Conservation (phyloP, 202 grass and related monocot genomes). For the Panicum hallii region DNA sequence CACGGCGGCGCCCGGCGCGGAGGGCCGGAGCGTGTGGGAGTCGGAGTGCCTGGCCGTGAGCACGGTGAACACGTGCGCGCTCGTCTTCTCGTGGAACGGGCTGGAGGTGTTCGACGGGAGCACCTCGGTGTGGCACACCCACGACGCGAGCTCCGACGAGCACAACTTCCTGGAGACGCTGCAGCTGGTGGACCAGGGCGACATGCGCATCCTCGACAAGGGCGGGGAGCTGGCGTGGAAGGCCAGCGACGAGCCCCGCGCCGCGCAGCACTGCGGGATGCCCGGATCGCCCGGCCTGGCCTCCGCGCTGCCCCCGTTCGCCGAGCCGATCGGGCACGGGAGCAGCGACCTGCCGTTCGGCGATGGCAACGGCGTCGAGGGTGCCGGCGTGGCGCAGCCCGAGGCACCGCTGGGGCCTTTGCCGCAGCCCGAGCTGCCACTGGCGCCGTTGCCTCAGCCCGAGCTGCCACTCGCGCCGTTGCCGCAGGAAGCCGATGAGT, state of each 20-base stretch:
- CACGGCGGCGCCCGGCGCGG: slow-evolving; percentile 28
- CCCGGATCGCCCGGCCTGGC: slow-evolving; percentile 67
- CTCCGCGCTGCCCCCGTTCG: slow-evolving; percentile 62
- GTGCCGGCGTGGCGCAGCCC: slow-evolving; percentile 27
- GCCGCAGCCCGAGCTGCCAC: slow-evolving; percentile 41
- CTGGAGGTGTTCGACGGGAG: slow-evolving; percentile 90
- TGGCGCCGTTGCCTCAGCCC: slow-evolving; percentile 51
- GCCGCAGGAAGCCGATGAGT: slow-evolving; percentile 27
- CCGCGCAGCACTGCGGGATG: slow-evolving; percentile 74
- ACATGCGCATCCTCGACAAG: slow-evolving; percentile 95
- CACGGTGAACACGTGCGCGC: slow-evolving; percentile 72
- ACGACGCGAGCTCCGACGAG: slow-evolving; percentile 51
- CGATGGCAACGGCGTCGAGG: neutral
- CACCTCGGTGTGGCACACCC: slow-evolving; percentile 80
- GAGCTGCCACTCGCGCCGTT: slow-evolving; percentile 41
- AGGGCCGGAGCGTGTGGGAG: slow-evolving; percentile 85
- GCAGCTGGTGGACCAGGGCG: slow-evolving; percentile 81
- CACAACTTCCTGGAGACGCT: slow-evolving; percentile 65
- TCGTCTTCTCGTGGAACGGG: slow-evolving; percentile 76
- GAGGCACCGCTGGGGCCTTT: slow-evolving; percentile 39
- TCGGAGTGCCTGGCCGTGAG: slow-evolving; percentile 81
- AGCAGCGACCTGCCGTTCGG: slow-evolving; percentile 67
- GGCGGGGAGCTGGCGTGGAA: slow-evolving; percentile 90
- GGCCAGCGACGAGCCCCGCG: slow-evolving; percentile 73
- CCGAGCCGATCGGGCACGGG: slow-evolving; percentile 53